phyloP scores from a whole-genome alignment of 2,329 filamentous ascomycete species.

The Diaporthe ilicicola region DNA sequence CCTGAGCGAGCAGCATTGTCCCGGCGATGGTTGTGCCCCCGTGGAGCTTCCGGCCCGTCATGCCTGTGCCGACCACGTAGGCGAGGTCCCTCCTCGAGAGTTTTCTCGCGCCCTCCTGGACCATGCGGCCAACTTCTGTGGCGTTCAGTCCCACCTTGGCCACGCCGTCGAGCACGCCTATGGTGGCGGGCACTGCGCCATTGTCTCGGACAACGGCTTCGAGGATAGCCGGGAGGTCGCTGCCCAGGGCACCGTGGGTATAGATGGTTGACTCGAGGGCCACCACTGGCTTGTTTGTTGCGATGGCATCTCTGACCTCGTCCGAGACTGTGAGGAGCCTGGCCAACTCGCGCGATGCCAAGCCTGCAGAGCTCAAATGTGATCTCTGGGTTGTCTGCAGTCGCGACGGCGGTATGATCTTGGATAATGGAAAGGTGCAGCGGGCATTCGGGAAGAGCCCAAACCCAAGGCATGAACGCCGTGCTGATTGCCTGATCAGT shows the following conservation, averaged over 20 bases:
- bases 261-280: conserved; percentile 97
- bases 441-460: not conserved
- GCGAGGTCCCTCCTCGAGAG: conserved; percentile 88
- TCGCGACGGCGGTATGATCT: not conserved
- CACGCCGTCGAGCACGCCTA: conserved; percentile 85
- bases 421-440: not conserved
- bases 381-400: not conserved
- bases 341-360: conserved; percentile 41
- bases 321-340: conserved; percentile 76
- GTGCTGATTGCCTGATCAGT: conserved; percentile 3
- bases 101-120: conserved; percentile 78
- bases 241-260: conserved; percentile 89
- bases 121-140: conserved; percentile 78
- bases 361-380: not conserved
- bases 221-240: conserved; percentile 65
- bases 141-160: conserved; percentile 80
- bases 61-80: conserved; percentile 77
- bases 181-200: conserved; percentile 88
- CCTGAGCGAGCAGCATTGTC: conserved; percentile 87
- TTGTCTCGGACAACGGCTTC: conserved; percentile 82
- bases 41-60: conserved; percentile 74
- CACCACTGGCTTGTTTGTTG: conserved; percentile 81
- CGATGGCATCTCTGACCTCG: conserved; percentile 81
- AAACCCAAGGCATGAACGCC: not conserved
- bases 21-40: conserved; percentile 94